Conservation (phyloP, 768 basidiomycete species). For the Suillus lakei region DNA sequence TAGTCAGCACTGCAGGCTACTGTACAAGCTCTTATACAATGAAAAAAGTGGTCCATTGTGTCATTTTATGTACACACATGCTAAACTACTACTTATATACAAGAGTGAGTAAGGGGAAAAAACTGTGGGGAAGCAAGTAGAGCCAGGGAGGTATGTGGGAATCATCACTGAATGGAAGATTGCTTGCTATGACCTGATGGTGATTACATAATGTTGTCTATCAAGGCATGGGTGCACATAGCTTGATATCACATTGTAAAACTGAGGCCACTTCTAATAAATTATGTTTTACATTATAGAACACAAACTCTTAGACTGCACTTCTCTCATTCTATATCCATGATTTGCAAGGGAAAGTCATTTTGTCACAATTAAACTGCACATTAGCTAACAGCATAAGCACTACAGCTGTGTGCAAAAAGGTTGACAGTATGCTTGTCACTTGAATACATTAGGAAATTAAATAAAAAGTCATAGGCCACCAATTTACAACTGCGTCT, state of each 20-base stretch:
- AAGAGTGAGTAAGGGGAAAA: no score
- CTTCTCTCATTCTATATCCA: not conserved
- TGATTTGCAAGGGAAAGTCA: not conserved
- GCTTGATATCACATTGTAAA: no score
- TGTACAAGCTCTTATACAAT: no score
- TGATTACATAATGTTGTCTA: not conserved
- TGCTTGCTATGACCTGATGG: not conserved
- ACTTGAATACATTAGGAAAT: not conserved
- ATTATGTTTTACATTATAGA: not conserved
- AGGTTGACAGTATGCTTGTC: no score
- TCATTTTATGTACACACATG: no score
- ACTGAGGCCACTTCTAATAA: not conserved
- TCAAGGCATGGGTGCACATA: not conserved
- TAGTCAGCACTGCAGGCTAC: no score
- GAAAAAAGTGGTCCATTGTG: no score
- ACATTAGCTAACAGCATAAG: not conserved
- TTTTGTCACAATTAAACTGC: not conserved
- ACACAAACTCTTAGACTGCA: not conserved
- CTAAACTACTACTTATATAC: no score
- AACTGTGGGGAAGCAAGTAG: no score
- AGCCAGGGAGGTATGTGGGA: no score
- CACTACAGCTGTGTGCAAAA: not conserved
- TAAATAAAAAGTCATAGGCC: not conserved
- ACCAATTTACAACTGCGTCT: not conserved
- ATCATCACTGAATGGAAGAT: not conserved